Evolutionary conservation across 2,329 filamentous ascomycete species (phyloP).

Genomic region (Geosmithia flava): DNA sequence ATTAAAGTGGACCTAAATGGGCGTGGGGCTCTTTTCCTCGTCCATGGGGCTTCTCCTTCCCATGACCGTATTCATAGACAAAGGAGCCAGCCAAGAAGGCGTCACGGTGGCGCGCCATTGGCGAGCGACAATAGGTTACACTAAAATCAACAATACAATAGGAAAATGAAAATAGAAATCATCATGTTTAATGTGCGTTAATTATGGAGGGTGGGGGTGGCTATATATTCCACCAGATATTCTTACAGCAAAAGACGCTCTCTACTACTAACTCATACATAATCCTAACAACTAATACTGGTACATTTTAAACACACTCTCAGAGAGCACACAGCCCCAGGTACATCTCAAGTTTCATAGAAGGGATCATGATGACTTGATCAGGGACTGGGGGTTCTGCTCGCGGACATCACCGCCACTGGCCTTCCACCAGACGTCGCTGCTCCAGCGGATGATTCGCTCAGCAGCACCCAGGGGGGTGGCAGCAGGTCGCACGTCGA

Average conservation of each 20-base stretch:
- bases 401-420: constrained; percentile 57
- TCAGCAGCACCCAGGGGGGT: constrained; percentile 72
- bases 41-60: too few relatives aligned
- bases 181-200: neutral
- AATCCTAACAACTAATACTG: neutral
- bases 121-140: too few relatives aligned
- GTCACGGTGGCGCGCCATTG: too few relatives aligned
- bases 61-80: too few relatives aligned
- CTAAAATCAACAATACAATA: neutral
- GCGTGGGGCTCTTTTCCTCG: neutral
- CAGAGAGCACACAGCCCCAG: neutral
- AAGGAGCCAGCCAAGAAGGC: too few relatives aligned
- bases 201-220: neutral
- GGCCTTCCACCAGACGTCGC: constrained; percentile 87
- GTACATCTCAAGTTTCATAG: neutral
- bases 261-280: neutral
- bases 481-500: constrained; percentile 85
- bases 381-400: constrained; percentile 21
- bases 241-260: neutral
- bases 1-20: neutral
- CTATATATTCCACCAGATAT: neutral
- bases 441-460: constrained; percentile 76
- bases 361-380: constrained; percentile 8
- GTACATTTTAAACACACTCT: neutral
- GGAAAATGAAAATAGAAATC: neutral